Evolutionary conservation across 2,329 filamentous ascomycete species (phyloP).

Genomic region (Pyrenochaeta sp.): DNA sequence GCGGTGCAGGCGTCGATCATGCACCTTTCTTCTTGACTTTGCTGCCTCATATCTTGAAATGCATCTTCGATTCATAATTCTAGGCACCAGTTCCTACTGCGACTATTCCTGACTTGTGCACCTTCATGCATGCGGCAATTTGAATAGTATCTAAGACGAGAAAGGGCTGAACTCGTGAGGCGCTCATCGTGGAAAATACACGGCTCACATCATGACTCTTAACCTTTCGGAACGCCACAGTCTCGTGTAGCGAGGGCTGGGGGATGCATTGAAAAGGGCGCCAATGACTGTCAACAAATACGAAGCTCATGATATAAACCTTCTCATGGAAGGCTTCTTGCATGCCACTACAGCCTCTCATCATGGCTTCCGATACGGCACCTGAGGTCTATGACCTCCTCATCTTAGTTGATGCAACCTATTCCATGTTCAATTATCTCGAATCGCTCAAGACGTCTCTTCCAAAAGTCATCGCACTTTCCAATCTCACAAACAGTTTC

Average conservation of each 20-base stretch:
- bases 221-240: background rate
- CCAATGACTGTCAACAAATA: constrained; percentile 1
- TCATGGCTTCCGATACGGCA: constrained; percentile 9
- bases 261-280: background rate
- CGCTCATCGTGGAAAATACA: too few relatives aligned
- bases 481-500: constrained; percentile 59
- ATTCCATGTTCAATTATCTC: constrained; percentile 56
- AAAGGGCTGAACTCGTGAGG: too few relatives aligned
- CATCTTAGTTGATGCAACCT: constrained; percentile 57
- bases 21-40: too few relatives aligned
- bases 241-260: constrained; percentile 3
- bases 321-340: too few relatives aligned
- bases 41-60: background rate
- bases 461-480: constrained; percentile 60
- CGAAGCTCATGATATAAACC: background rate
- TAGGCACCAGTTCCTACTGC: too few relatives aligned
- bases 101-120: background rate
- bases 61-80: too few relatives aligned
- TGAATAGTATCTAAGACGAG: too few relatives aligned
- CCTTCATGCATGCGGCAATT: background rate
- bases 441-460: constrained; percentile 55
- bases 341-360: background rate
- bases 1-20: too few relatives aligned
- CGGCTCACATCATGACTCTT: constrained; percentile 1
- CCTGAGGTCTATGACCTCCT: constrained; percentile 53